These are phyloP conservation scores for Periconia digitata DNA, from an alignment of 2,329 filamentous ascomycete species.

Conservation along the genomic window DNA sequence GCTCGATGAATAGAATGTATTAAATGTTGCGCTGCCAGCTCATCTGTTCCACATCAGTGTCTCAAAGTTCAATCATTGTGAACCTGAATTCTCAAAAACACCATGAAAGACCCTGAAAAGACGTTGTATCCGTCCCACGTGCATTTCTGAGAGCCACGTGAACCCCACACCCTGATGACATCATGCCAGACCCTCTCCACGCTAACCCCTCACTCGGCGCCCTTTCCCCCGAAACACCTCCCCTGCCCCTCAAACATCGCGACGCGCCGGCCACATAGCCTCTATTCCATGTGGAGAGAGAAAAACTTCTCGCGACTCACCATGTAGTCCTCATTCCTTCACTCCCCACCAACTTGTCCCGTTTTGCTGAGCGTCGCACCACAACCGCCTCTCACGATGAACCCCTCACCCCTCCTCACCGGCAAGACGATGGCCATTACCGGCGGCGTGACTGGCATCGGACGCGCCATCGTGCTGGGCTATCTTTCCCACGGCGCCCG, in stretches of 20 bases:
- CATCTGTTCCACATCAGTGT: too few species aligned
- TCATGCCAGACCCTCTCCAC: background rate
- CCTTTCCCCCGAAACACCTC: background rate
- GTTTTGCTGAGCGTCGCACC: background rate
- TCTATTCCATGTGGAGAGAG: background rate
- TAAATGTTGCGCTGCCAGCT: too few species aligned
- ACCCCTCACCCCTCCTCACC: constrained; percentile 55
- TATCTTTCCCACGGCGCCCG: constrained; percentile 76
- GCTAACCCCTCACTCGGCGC: background rate
- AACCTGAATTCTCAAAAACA: too few species aligned
- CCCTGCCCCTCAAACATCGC: background rate
- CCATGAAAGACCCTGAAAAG: background rate
- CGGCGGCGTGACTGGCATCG: constrained; percentile 83
- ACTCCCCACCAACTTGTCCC: background rate
- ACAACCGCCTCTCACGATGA: constrained; percentile 5
- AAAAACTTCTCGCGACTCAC: background rate
- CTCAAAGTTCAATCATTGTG: too few species aligned
- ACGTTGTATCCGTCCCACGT: background rate
- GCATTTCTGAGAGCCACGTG: background rate
- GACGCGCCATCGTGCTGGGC: constrained; percentile 78
- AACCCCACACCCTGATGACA: background rate
- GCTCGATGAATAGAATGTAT: too few species aligned
- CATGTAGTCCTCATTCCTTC: background rate
- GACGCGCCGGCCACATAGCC: background rate
- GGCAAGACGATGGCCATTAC: constrained; percentile 85